These are phyloP conservation scores for Plenodomus biglobosus DNA, from an alignment of 2,329 filamentous ascomycete species.

Conservation along the genomic window DNA sequence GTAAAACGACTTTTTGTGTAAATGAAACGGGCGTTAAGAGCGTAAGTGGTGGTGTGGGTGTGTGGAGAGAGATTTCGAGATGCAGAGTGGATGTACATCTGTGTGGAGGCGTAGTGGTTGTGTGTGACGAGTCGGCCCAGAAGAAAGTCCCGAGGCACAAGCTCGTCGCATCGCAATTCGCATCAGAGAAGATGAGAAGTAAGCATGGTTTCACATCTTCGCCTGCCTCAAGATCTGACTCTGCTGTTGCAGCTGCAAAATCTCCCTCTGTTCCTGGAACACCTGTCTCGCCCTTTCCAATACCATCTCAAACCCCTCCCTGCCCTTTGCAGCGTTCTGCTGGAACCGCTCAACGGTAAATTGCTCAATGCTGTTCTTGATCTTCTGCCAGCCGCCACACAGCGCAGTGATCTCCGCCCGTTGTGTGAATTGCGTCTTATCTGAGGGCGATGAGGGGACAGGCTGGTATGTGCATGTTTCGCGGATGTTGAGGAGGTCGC, in stretches of 20 bases:
- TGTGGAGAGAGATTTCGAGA: neutral
- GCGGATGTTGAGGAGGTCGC: constrained; percentile 85
- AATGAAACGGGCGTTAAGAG: neutral
- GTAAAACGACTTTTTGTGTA: neutral
- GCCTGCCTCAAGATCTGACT: constrained; percentile 36
- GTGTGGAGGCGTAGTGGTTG: neutral
- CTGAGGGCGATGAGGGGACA: constrained; percentile 49
- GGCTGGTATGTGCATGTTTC: constrained; percentile 90
- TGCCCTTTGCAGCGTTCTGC: constrained; percentile 87
- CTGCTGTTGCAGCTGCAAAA: constrained; percentile 50
- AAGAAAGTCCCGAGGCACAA: neutral
- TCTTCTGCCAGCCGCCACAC: constrained; percentile 95
- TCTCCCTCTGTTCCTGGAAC: constrained; percentile 84
- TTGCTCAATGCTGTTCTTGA: constrained; percentile 95
- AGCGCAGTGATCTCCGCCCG: constrained; percentile 90
- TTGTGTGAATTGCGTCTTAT: constrained; percentile 79
- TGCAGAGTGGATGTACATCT: constrained; percentile 4
- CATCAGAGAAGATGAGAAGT: neutral
- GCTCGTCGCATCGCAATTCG: neutral
- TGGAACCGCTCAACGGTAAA: constrained; percentile 83
- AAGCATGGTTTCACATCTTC: constrained; percentile 25
- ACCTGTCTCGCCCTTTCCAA: constrained; percentile 89
- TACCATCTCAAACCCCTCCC: constrained; percentile 93
- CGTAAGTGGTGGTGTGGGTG: neutral
- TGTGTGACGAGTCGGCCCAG: neutral